Base-by-base conservation (phyloP, 805 yeast genomes). In the Yamadazyma laniorum region DNA sequence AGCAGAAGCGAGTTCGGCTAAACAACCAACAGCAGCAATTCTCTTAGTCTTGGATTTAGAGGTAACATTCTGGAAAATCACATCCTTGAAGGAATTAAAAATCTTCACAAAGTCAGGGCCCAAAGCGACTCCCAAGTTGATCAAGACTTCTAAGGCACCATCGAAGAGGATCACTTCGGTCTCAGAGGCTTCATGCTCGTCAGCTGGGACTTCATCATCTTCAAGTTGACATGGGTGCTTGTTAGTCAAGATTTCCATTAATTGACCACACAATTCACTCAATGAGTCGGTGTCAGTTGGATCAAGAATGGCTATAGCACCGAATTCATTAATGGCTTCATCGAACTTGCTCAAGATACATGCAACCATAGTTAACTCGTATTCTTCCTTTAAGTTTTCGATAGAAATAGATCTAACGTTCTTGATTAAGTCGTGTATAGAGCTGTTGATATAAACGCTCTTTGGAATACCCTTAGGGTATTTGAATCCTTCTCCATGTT, bases 1-100 rank as follows among this genome's bases (percentile, higher is more conserved):
- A 41, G 90, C 90, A 39, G 76, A 75, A 35, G 85, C 77, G 45
- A 93, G 81, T 62, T 91, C 99, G 32, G 98, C 96, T 46, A 88
- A 70, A 29, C 93, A 85, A 46, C 98, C 98, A 46, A 86, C 78
- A 32, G 95, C 82, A 38, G 85, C 74, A 22, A 85, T 84, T 60
- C 97, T 80, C 72, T 85, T 90, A 50, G 75, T 71, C 52, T 63
- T 65, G 36, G 83, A 77, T 61, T 80, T 79, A 42, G 82, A 76
- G 16, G 35, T 39, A 51, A 76, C 76, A 56, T 78, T 77, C 38
- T 72, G 55, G 42, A 76, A 61, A 37, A 90, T 70, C 38, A 75
- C 69, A 46, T 78, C 82, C 63, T 82, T 81, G 75, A 83, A 85
- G 21, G 85, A 74, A 25, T 68, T 72, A 55, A 91, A 88, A 46